Percentiles rank a stretch among this genome's conserved stretches.
These are phyloP conservation scores for Rehmannia glutinosa DNA, from an alignment of 257 asterid genomes.

Conservation along the genomic window DNA sequence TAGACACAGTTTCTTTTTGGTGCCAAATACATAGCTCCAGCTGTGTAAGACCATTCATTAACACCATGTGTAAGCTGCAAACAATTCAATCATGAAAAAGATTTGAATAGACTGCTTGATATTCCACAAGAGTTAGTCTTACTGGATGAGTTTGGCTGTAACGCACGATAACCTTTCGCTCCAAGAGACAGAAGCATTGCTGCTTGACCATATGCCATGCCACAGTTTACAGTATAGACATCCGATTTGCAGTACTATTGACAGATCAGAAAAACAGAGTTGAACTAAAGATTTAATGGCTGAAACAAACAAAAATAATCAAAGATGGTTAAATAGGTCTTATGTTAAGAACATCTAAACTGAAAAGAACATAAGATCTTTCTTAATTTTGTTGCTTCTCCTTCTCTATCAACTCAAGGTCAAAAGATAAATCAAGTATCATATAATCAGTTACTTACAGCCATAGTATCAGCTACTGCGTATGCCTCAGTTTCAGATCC, in stretches of 20 bases:
- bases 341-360: too few relatives aligned
- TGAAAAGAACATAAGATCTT: background rate
- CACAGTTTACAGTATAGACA: too few relatives aligned
- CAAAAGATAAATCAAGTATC: background rate
- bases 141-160: slow-evolving; percentile 60
- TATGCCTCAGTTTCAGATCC: too few relatives aligned
- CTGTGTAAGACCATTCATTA: background rate
- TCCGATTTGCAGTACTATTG: slow-evolving; percentile 49
- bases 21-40: background rate
- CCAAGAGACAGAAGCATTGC: slow-evolving; percentile 74
- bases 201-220: slow-evolving; percentile 78
- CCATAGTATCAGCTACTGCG: slow-evolving; percentile 62
- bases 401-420: background rate
- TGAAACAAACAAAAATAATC: background rate
- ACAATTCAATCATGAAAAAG: background rate
- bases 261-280: background rate
- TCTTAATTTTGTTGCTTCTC: background rate
- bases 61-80: background rate
- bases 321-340: too few relatives aligned
- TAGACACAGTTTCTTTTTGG: background rate
- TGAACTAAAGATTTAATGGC: background rate
- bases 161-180: slow-evolving; percentile 55
- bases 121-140: slow-evolving; percentile 17
- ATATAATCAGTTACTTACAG: slow-evolving; percentile 40
- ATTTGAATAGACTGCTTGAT: background rate